phyloP scores from a whole-genome alignment of 2,329 filamentous ascomycete species.

The Ascochyta lentis region DNA sequence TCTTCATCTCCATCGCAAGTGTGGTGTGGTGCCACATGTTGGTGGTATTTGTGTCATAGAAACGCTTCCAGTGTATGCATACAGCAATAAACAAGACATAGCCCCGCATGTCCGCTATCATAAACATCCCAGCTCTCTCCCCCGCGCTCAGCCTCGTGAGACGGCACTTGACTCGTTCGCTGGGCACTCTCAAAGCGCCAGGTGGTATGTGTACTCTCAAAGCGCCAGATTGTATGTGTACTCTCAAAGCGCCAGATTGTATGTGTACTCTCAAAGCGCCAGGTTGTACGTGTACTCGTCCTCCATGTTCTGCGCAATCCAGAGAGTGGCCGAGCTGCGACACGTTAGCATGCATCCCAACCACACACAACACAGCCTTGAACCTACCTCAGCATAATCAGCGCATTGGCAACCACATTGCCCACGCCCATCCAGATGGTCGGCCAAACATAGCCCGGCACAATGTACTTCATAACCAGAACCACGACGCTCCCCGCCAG shows the following conservation, averaged over 20 bases:
- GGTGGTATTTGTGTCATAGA: slow-evolving; percentile 1
- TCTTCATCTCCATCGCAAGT: neutral
- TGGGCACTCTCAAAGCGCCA: neutral
- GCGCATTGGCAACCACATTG: slow-evolving; percentile 68
- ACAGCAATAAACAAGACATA: slow-evolving; percentile 12
- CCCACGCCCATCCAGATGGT: slow-evolving; percentile 72
- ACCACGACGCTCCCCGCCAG: slow-evolving; percentile 72
- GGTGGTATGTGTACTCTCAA: no score
- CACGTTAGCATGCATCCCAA: slow-evolving; percentile 26
- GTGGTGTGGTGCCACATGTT: neutral
- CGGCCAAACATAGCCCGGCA: slow-evolving; percentile 64
- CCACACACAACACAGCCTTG: neutral
- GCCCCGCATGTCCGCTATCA: slow-evolving; percentile 3
- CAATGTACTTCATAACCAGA: slow-evolving; percentile 71
- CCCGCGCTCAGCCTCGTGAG: neutral
- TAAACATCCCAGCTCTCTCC: slow-evolving; percentile 1
- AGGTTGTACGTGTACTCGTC: slow-evolving; percentile 76
- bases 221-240: no score
- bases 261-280: slow-evolving; percentile 56
- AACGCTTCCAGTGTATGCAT: slow-evolving; percentile 19
- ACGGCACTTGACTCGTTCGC: neutral
- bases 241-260: no score
- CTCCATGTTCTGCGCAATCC: slow-evolving; percentile 76
- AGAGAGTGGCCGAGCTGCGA: slow-evolving; percentile 67
- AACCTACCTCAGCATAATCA: slow-evolving; percentile 71